phyloP scores from a whole-genome alignment of 2,329 filamentous ascomycete species.

The Alternaria sp. region DNA sequence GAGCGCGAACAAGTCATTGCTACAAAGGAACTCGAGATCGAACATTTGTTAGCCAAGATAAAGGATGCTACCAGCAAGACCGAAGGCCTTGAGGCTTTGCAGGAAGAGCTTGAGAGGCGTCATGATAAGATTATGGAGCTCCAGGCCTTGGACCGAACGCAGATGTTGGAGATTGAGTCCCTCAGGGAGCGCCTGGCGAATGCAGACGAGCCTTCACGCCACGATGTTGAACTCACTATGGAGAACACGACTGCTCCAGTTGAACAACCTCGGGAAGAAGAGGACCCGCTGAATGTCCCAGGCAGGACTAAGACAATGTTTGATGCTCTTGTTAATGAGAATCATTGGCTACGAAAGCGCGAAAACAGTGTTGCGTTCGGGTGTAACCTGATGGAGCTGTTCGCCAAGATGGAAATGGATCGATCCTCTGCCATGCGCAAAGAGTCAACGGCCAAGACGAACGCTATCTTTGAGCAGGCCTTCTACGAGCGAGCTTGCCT shows the following conservation, averaged over 20 bases:
- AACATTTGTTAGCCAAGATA: conserved; percentile 78
- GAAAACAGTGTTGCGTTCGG: conserved; percentile 31
- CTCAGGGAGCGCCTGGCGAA: conserved; percentile 25
- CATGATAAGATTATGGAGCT: conserved; percentile 34
- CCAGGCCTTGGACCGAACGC: conserved; percentile 25
- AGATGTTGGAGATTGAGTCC: conserved; percentile 29
- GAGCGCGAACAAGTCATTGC: conserved; percentile 83
- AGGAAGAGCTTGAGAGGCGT: conserved; percentile 30
- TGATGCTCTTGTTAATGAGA: conserved; percentile 39
- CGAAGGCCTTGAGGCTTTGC: conserved; percentile 31
- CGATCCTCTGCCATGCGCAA: background rate
- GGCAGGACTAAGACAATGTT: conserved; percentile 29
- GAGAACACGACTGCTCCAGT: conserved; percentile 11
- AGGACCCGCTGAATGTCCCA: conserved; percentile 19
- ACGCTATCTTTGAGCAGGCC: background rate
- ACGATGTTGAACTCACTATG: conserved; percentile 6
- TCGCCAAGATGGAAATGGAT: conserved; percentile 17
- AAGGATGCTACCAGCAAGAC: conserved; percentile 40
- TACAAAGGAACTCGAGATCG: conserved; percentile 74
- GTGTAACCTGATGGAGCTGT: conserved; percentile 23
- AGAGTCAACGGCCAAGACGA: conserved; percentile 7
- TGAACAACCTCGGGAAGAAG: conserved; percentile 25
- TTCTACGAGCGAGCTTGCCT: conserved; percentile 15
- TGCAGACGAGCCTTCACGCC: conserved; percentile 13
- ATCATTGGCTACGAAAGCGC: conserved; percentile 41